phyloP scores from a whole-genome alignment of 2,329 filamentous ascomycete genomes.

The Alternaria sp. region DNA sequence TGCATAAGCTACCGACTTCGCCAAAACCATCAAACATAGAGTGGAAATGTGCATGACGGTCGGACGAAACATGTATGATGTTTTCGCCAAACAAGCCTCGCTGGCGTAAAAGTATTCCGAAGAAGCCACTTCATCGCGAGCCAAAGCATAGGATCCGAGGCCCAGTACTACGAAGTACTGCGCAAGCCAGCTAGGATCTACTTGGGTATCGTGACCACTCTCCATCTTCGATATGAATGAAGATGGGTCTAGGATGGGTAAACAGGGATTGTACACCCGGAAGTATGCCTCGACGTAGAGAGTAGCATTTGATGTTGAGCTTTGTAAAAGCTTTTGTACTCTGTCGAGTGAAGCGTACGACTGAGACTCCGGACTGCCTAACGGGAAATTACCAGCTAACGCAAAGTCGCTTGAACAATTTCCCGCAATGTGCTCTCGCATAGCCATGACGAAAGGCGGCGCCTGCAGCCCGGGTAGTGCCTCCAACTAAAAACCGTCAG shows the following conservation, averaged over 20 bases:
- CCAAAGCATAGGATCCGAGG: conserved; percentile 25
- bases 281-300: not conserved
- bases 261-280: not conserved
- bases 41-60: conserved; percentile 23
- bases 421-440: conserved; percentile 21
- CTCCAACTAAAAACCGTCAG: no score
- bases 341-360: conserved; percentile 19
- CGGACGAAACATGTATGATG: conserved; percentile 31
- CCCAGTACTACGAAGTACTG: conserved; percentile 29
- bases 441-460: conserved; percentile 13
- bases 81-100: conserved; percentile 33
- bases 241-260: not conserved
- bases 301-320: not conserved
- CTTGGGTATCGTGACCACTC: not conserved
- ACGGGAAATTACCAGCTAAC: conserved; percentile 33
- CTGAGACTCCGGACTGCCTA: conserved; percentile 24
- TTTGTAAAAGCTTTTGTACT: not conserved
- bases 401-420: conserved; percentile 26
- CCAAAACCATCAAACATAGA: conserved; percentile 31
- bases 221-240: not conserved
- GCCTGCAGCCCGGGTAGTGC: no score
- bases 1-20: conserved; percentile 33
- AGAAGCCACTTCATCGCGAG: conserved; percentile 4
- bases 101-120: conserved; percentile 28
- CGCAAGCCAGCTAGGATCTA: conserved; percentile 26